Evolutionary conservation across 1,139 yeast species (phyloP), one percentile per base, ranked within the genome.

Genomic region (Diutina ranongensis): DNA sequence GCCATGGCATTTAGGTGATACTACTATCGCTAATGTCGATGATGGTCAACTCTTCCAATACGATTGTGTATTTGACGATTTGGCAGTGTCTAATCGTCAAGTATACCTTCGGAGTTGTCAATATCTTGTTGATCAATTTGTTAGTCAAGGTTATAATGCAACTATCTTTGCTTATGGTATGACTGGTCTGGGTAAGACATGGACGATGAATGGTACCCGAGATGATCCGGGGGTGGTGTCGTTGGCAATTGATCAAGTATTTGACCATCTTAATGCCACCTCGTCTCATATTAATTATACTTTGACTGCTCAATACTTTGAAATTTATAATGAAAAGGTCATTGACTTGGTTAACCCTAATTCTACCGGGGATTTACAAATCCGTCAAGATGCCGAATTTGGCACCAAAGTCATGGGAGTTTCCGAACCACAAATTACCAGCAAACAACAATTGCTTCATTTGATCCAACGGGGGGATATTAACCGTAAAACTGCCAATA

Each of bases 121-220:
- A 28, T 78, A 76, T 1, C 67, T 87, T 40, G 80, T 89, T 1
- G 64, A 71, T 22, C 76, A 80, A 50, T 80, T 86, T 48, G 66
- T 87, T 52, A 52, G 63, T 40, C 80, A 81, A 33, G 96, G 96
- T 0, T 88, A 68, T 59, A 87, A 88, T 57, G 94, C 92, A 9
- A 89, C 96, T 0, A 80, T 89, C 1, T 87, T 89, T 61, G 95
- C 96, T 2, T 87, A 88, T 57, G 95, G 96, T 45, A 85, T 85
- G 89, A 87, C 97, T 0, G 97, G 97, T 0, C 86, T 96, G 1
- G 97, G 97, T 31, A 89, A 89, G 60, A 89, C 97, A 0, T 83
- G 78, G 57, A 82, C 94, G 2, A 87, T 89, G 96, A 83, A 83
- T 52, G 96, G 96, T 32, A 67, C 73, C 12, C 68, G 64, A 0